These are phyloP conservation scores for Trypethelium eluteriae DNA, from an alignment of 495 filamentous ascomycete species.

Conservation along the genomic window DNA sequence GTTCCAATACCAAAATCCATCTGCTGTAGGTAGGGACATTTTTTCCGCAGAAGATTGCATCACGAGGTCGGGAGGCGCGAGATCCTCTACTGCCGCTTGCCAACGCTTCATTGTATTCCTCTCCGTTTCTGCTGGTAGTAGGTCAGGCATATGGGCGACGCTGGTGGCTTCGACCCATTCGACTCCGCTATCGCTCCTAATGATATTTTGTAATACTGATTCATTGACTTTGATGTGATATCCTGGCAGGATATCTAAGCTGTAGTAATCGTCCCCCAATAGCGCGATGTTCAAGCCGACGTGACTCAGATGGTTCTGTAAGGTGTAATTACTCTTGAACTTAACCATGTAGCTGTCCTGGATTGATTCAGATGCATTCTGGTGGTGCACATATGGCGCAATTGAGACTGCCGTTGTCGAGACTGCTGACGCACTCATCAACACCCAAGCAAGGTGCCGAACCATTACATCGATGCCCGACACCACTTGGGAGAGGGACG, in stretches of 20 bases:
- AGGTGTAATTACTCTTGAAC: background rate
- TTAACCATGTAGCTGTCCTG: slow-evolving; percentile 5
- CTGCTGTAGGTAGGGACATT: background rate
- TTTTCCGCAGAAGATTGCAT: background rate
- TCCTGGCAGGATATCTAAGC: background rate
- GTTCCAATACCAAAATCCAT: background rate
- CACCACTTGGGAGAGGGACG: background rate
- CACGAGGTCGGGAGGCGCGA: background rate
- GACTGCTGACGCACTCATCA: background rate
- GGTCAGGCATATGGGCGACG: background rate
- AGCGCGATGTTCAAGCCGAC: background rate
- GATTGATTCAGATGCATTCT: background rate
- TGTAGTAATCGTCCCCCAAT: background rate
- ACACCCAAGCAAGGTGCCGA: background rate
- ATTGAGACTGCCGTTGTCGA: background rate
- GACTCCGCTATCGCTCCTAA: background rate
- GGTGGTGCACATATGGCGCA: background rate
- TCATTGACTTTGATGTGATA: background rate
- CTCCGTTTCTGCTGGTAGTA: background rate
- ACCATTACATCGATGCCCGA: background rate
- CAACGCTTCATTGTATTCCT: background rate
- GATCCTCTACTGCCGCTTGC: background rate
- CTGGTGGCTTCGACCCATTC: background rate
- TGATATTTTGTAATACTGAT: background rate
- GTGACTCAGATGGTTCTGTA: background rate